Conservation (phyloP, 495 filamentous ascomycete genomes). For the Friedmanniomyces endolithicus region DNA sequence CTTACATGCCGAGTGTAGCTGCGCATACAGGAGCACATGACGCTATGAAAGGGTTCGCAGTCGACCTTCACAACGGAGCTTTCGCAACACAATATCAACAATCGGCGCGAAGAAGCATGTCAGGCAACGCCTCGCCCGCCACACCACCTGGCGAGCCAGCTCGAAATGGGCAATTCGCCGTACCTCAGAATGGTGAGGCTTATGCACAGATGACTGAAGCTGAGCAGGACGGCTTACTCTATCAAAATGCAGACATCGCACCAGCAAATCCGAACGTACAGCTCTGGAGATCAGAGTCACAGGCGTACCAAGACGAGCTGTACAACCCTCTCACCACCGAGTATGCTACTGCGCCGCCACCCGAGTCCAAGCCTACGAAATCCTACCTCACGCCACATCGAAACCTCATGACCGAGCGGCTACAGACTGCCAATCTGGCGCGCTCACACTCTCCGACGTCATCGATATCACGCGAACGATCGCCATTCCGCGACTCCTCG, state of each 20-base stretch:
- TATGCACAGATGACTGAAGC: constrained; percentile 34
- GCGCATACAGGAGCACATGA: constrained; percentile 33
- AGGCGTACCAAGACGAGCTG: constrained; percentile 73
- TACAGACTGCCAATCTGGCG: constrained; percentile 38
- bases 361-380: constrained; percentile 24
- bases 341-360: constrained; percentile 31
- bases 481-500: constrained; percentile 72
- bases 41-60: constrained; percentile 43
- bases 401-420: constrained; percentile 55
- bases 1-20: constrained; percentile 10
- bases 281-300: constrained; percentile 60
- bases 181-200: constrained; percentile 25
- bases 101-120: constrained; percentile 43
- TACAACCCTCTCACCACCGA: constrained; percentile 55
- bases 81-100: constrained; percentile 33
- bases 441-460: constrained; percentile 13
- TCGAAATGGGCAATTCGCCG: constrained; percentile 24
- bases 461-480: constrained; percentile 51
- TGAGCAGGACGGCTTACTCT: constrained; percentile 50
- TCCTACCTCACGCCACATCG: constrained; percentile 42
- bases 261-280: constrained; percentile 60
- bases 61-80: constrained; percentile 38
- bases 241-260: constrained; percentile 26
- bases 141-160: constrained; percentile 45
- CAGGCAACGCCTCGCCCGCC: constrained; percentile 44